Conservation (phyloP, 2,329 filamentous ascomycete species). For the Helotiales sp. region DNA sequence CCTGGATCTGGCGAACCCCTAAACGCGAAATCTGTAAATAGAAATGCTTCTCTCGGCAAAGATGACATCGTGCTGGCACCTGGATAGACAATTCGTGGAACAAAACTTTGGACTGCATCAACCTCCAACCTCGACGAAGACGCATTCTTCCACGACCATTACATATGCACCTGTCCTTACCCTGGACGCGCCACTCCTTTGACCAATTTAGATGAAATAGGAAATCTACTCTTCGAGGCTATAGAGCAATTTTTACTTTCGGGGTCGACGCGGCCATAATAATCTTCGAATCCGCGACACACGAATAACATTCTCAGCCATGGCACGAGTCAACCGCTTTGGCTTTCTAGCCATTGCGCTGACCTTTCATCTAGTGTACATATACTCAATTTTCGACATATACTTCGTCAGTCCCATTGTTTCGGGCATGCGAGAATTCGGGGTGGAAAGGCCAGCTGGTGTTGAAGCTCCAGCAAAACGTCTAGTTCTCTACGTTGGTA, state of each 20-base stretch:
- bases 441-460: conserved; percentile 59
- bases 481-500: conserved; percentile 90
- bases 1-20: not conserved
- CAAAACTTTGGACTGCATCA: not conserved
- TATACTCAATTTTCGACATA: conserved; percentile 95
- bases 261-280: not conserved
- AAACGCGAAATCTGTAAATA: conserved; percentile 4
- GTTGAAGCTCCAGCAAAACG: conserved; percentile 80
- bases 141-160: conserved; percentile 15
- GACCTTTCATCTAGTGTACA: conserved; percentile 90
- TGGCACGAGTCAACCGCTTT: conserved; percentile 64
- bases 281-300: not conserved
- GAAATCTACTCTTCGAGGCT: not conserved
- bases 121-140: conserved; percentile 8
- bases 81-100: conserved; percentile 14
- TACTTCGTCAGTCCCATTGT: conserved; percentile 99
- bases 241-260: not conserved
- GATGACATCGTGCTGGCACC: conserved; percentile 21
- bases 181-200: conserved; percentile 35
- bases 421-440: conserved; percentile 85
- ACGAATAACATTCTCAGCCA: conserved; percentile 32
- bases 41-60: conserved; percentile 10
- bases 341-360: conserved; percentile 87
- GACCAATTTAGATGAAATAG: conserved; percentile 7
- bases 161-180: conserved; percentile 25